Conservation (phyloP, 176 grass and related monocot genomes). For the Aegilops tauschii region DNA sequence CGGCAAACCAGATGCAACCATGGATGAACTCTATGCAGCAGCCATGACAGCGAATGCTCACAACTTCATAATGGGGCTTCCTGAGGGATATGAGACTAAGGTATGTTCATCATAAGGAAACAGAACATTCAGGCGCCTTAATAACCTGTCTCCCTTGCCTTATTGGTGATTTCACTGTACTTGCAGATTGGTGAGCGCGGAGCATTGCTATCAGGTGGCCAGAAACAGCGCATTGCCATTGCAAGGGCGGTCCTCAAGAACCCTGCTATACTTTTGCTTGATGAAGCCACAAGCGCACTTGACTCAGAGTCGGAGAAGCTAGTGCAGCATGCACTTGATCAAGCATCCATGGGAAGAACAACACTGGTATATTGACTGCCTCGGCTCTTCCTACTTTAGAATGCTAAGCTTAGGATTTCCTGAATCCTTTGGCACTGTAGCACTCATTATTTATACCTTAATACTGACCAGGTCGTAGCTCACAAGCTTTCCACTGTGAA, state of each 20-base stretch:
- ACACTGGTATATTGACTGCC: slow-evolving; percentile 55
- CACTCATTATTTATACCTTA: slow-evolving; percentile 28
- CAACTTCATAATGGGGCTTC: slow-evolving; percentile 83
- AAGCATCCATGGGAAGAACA: slow-evolving; percentile 99
- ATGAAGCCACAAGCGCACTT: slow-evolving; percentile 97
- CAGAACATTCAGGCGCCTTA: background rate
- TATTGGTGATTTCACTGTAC: background rate
- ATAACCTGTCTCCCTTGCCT: background rate
- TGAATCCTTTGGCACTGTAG: background rate
- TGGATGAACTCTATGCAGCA: slow-evolving; percentile 87
- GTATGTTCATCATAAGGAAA: slow-evolving; percentile 29
- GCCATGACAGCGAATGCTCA: slow-evolving; percentile 98
- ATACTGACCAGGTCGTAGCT: slow-evolving; percentile 75
- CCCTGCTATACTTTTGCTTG: slow-evolving; percentile 88
- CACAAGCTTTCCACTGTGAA: slow-evolving; percentile 98
- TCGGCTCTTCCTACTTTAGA: slow-evolving; percentile 5
- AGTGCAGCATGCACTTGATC: slow-evolving; percentile 89
- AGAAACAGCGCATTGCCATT: slow-evolving; percentile 97
- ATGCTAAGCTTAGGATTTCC: background rate
- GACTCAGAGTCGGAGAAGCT: slow-evolving; percentile 97
- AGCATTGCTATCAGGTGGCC: slow-evolving; percentile 81
- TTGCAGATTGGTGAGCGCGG: slow-evolving; percentile 94
- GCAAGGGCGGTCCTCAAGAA: slow-evolving; percentile 93
- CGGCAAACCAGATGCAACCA: slow-evolving; percentile 74
- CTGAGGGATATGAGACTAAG: slow-evolving; percentile 94